A percentile compares a stretch with the other conserved stretches of the same genome.
Evolutionary conservation across 495 filamentous ascomycete genomes (phyloP).

Genomic region (Polyplosphaeria fusca): DNA sequence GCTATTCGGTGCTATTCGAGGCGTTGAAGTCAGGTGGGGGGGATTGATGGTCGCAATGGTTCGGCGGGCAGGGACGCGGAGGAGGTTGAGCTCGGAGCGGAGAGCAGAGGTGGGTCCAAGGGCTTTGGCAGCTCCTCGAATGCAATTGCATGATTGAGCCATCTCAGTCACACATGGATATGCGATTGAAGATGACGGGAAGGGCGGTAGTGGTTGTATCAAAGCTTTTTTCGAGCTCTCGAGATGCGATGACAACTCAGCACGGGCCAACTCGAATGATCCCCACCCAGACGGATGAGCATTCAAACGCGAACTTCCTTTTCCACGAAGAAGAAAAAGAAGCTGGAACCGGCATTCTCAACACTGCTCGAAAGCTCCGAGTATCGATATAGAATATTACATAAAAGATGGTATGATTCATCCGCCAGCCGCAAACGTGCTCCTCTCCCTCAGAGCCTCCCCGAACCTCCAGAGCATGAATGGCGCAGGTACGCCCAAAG

Average conservation of each 20-base stretch:
- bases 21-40: neutral
- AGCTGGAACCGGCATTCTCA: too few species aligned
- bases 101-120: conserved; percentile 7
- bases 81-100: conserved; percentile 2
- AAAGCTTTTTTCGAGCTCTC: conserved; percentile 4
- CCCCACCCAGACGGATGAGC: too few species aligned
- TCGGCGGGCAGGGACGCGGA: conserved; percentile 13
- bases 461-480: conserved; percentile 62
- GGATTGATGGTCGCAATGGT: conserved; percentile 7
- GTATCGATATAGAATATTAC: too few species aligned
- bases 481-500: conserved; percentile 57
- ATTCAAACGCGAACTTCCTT: too few species aligned
- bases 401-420: neutral
- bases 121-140: neutral
- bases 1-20: neutral
- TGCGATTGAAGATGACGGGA: too few species aligned
- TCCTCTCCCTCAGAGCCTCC: conserved; percentile 47
- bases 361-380: too few species aligned
- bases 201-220: too few species aligned
- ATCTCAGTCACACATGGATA: conserved; percentile 13
- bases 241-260: conserved; percentile 14
- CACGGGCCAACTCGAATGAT: too few species aligned
- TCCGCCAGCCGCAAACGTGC: conserved; percentile 62
- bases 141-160: conserved; percentile 24
- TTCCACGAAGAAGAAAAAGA: too few species aligned